Evolutionary conservation across 2,329 filamentous ascomycete genomes (phyloP).

Genomic region (Didymella arachidicola): DNA sequence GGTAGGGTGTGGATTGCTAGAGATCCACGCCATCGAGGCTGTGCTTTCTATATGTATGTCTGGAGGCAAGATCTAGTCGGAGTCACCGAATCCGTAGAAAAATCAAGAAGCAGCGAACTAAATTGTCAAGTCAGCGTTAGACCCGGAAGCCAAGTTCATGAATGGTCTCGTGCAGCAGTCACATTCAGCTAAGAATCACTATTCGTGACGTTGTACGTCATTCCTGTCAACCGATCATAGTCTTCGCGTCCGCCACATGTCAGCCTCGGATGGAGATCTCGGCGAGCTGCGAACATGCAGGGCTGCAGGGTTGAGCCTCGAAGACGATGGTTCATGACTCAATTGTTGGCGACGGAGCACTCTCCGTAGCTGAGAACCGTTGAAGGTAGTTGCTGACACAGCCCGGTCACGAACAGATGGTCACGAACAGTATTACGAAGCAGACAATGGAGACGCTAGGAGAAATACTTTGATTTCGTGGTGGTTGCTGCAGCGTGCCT

Average conservation of each 20-base stretch:
- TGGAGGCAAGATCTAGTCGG: slow-evolving; percentile 6
- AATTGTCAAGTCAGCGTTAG: slow-evolving; percentile 15
- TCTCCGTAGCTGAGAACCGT: not conserved
- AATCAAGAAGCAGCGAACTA: slow-evolving; percentile 16
- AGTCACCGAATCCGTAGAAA: slow-evolving; percentile 5
- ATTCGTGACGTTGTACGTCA: slow-evolving; percentile 38
- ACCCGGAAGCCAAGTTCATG: slow-evolving; percentile 28
- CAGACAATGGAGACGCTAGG: not conserved
- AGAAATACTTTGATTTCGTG: slow-evolving; percentile 1
- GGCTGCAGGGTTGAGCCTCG: slow-evolving; percentile 21
- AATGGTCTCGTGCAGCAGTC: slow-evolving; percentile 40
- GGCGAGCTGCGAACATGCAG: slow-evolving; percentile 33
- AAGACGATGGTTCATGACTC: slow-evolving; percentile 11
- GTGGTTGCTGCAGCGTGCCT: slow-evolving; percentile 13
- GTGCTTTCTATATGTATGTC: slow-evolving; percentile 10
- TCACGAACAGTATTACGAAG: not conserved
- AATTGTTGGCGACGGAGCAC: not conserved
- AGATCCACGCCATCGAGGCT: slow-evolving; percentile 5
- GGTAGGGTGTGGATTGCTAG: not conserved
- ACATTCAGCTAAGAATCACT: slow-evolving; percentile 21
- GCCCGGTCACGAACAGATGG: not conserved
- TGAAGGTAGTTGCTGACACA: not conserved
- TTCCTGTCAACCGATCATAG: slow-evolving; percentile 28
- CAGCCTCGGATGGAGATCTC: slow-evolving; percentile 36
- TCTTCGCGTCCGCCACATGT: slow-evolving; percentile 28